Evolutionary conservation across 148 eudicot species (phyloP).

Genomic region (Vaccinium myrtillus): DNA sequence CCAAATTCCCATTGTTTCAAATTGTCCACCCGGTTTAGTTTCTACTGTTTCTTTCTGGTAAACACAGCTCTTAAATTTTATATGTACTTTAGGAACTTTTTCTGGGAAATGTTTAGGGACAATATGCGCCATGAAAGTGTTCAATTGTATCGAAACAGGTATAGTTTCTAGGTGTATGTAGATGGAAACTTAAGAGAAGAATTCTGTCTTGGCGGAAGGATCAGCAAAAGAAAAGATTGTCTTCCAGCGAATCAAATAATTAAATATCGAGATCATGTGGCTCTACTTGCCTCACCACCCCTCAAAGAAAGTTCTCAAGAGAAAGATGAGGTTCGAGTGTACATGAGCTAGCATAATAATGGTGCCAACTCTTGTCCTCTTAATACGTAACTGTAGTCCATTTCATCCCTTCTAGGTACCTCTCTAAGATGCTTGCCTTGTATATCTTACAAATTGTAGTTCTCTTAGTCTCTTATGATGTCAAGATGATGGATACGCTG

Average conservation of each 20-base stretch:
- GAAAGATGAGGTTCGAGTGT: background rate
- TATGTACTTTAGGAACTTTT: background rate
- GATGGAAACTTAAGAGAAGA: background rate
- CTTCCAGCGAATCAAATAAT: background rate
- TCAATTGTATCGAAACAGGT: background rate
- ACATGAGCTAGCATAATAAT: background rate
- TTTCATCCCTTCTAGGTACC: background rate
- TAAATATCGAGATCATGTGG: background rate
- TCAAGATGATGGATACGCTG: background rate
- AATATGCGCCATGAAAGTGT: background rate
- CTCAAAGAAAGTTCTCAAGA: background rate
- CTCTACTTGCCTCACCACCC: too few species aligned
- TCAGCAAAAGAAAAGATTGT: background rate
- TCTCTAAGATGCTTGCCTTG: background rate
- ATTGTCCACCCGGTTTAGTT: background rate
- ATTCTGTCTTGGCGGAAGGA: background rate
- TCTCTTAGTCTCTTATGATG: background rate
- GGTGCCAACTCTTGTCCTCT: background rate
- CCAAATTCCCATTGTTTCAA: background rate
- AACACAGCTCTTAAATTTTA: background rate
- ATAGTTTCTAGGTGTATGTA: background rate
- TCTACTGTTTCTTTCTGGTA: constrained; percentile 2
- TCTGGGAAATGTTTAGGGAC: constrained; percentile 1
- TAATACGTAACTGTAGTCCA: background rate
- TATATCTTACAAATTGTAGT: background rate